phyloP scores from a whole-genome alignment of 306 rosid genomes.

The Morella rubra region DNA sequence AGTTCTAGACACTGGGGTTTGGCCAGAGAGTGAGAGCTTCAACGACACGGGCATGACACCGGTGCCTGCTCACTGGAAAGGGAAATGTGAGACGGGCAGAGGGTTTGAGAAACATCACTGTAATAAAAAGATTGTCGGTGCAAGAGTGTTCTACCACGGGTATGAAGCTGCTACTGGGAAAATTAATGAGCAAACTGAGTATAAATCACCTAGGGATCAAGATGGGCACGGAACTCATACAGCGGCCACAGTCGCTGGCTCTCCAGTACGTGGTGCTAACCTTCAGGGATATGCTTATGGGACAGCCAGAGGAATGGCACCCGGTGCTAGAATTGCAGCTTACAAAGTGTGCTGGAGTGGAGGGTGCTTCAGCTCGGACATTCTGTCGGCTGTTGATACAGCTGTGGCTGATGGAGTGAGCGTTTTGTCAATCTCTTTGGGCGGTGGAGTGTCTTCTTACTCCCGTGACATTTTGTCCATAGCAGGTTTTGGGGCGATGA shows the following conservation, averaged over 20 bases:
- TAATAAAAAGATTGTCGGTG: conserved; percentile 79
- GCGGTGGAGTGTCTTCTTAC: conserved; percentile 80
- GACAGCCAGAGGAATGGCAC: conserved; percentile 95
- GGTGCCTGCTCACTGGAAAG: conserved; percentile 76
- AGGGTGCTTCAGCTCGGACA: conserved; percentile 97
- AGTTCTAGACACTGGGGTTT: conserved; percentile 87
- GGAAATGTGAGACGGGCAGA: conserved; percentile 75
- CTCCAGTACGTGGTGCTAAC: conserved; percentile 71
- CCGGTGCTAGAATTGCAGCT: conserved; percentile 80
- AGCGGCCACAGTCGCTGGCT: conserved; percentile 89
- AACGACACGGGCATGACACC: conserved; percentile 67
- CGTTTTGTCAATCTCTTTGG: conserved; percentile 73
- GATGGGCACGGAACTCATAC: conserved; percentile 99
- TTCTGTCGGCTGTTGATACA: conserved; percentile 70
- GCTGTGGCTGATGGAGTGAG: conserved; percentile 87
- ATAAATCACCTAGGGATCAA: conserved; percentile 85
- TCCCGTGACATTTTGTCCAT: conserved; percentile 66
- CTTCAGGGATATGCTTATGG: conserved; percentile 82
- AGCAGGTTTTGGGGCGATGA: conserved; percentile 91
- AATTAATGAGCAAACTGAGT: conserved; percentile 59
- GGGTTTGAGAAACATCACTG: conserved; percentile 67
- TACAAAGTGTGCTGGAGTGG: conserved; percentile 94
- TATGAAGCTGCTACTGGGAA: conserved; percentile 83
- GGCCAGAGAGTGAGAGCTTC: conserved; percentile 98
- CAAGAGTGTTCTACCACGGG: conserved; percentile 74